A percentile compares a stretch with the other conserved stretches of the same genome.
phyloP scores from a whole-genome alignment of 345 rosid species.

The Dimocarpus longan region DNA sequence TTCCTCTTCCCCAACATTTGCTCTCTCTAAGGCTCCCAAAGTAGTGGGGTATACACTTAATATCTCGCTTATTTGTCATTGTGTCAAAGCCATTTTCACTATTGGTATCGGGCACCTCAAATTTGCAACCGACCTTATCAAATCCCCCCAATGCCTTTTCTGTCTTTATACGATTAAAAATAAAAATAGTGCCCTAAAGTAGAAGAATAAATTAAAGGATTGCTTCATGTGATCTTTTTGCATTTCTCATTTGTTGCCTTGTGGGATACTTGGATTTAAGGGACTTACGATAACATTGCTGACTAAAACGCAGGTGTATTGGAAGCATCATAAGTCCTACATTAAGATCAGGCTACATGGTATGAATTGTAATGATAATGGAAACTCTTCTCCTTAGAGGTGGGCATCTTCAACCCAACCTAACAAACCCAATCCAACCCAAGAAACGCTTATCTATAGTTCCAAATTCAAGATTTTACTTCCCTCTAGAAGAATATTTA shows the following conservation, averaged over 20 bases:
- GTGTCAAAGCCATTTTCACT: neutral
- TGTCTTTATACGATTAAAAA: neutral
- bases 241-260: neutral
- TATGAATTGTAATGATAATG: too few relatives aligned
- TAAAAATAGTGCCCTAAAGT: neutral
- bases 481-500: too few relatives aligned
- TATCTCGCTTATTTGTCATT: constrained; percentile 21
- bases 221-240: neutral
- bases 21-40: constrained; percentile 24
- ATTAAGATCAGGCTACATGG: too few relatives aligned
- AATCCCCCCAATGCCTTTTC: neutral
- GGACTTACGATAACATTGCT: too few relatives aligned
- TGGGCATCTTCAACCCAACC: too few relatives aligned
- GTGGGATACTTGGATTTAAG: too few relatives aligned
- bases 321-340: too few relatives aligned
- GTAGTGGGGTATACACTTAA: constrained; percentile 24
- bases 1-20: constrained; percentile 22
- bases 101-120: neutral
- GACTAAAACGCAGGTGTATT: too few relatives aligned
- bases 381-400: too few relatives aligned
- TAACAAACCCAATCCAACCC: too few relatives aligned
- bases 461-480: too few relatives aligned
- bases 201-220: neutral
- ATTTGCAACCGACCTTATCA: constrained; percentile 8
- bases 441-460: too few relatives aligned